Percentiles rank a stretch among this genome's conserved stretches.
Conservation (phyloP, 768 basidiomycete genomes). For the Scleroderma citrinum region DNA sequence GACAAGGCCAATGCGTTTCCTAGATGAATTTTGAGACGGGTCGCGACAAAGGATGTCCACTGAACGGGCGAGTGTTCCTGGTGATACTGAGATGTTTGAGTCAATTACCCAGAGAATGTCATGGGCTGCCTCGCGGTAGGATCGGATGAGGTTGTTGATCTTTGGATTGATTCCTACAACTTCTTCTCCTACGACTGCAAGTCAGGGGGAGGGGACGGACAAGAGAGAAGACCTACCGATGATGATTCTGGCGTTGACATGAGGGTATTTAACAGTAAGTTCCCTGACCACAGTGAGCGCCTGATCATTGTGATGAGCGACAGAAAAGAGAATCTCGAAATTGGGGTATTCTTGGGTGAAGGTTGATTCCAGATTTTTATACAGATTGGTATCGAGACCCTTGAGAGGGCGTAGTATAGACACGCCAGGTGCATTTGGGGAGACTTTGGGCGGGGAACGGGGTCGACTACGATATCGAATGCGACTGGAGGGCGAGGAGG, state of each 20-base stretch:
- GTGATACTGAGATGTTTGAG: slow-evolving; percentile 81
- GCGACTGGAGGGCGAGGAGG: slow-evolving; percentile 46
- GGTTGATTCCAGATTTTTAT: slow-evolving; percentile 91
- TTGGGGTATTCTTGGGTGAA: slow-evolving; percentile 89
- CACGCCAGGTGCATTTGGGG: slow-evolving; percentile 69
- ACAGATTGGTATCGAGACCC: slow-evolving; percentile 92
- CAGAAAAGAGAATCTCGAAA: slow-evolving; percentile 86
- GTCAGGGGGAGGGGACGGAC: neutral
- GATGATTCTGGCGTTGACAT: slow-evolving; percentile 64
- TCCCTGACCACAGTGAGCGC: slow-evolving; percentile 79
- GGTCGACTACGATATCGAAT: slow-evolving; percentile 67
- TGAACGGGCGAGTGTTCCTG: slow-evolving; percentile 76
- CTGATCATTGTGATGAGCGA: slow-evolving; percentile 85
- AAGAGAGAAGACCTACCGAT: slow-evolving; percentile 49
- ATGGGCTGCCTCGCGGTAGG: slow-evolving; percentile 74
- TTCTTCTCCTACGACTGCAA: slow-evolving; percentile 56
- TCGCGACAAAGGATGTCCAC: slow-evolving; percentile 64
- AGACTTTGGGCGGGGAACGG: slow-evolving; percentile 52
- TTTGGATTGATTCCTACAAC: slow-evolving; percentile 92
- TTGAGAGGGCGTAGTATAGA: slow-evolving; percentile 92
- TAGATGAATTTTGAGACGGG: slow-evolving; percentile 27
- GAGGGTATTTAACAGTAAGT: slow-evolving; percentile 72
- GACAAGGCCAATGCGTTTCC: slow-evolving; percentile 68
- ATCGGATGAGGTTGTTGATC: slow-evolving; percentile 89
- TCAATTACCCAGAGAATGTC: slow-evolving; percentile 97